Evolutionary conservation across 1,284 basidiomycete species (phyloP).

Genomic region (Phellopilus nigrolimitatus): DNA sequence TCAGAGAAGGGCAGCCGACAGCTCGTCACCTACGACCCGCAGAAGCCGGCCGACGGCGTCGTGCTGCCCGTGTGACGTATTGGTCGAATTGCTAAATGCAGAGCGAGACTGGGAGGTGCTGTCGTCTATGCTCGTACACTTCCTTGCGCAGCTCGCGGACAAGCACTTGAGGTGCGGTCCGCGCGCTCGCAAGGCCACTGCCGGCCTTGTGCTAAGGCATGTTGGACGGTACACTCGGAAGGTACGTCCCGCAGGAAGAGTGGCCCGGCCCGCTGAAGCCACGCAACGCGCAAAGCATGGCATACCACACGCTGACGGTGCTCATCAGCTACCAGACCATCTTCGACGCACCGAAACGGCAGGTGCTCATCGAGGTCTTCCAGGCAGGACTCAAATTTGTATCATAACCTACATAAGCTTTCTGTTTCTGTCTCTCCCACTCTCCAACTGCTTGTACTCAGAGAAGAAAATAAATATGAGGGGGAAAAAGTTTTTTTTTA

Average conservation of each 20-base stretch:
- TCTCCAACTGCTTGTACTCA: too few relatives aligned
- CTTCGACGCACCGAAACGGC: slow-evolving; percentile 66
- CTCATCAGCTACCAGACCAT: slow-evolving; percentile 85
- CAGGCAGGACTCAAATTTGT: slow-evolving; percentile 77
- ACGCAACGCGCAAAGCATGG: slow-evolving; percentile 84
- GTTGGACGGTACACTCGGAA: slow-evolving; percentile 53
- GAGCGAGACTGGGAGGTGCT: slow-evolving; percentile 93
- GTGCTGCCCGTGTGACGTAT: slow-evolving; percentile 70
- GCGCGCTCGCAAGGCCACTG: slow-evolving; percentile 62
- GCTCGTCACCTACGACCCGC: slow-evolving; percentile 70
- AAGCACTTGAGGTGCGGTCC: slow-evolving; percentile 97
- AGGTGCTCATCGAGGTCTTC: slow-evolving; percentile 82
- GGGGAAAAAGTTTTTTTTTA: too few relatives aligned
- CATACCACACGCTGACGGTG: slow-evolving; percentile 85
- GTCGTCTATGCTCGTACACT: slow-evolving; percentile 87
- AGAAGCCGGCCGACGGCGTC: slow-evolving; percentile 40
- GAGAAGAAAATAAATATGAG: too few relatives aligned
- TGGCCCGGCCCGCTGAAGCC: slow-evolving; percentile 64
- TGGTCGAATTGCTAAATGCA: slow-evolving; percentile 67
- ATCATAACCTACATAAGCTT: too few relatives aligned
- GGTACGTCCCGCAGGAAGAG: slow-evolving; percentile 43
- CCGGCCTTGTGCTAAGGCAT: slow-evolving; percentile 73
- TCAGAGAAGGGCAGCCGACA: slow-evolving; percentile 70
- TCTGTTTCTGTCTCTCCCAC: too few relatives aligned
- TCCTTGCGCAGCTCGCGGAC: slow-evolving; percentile 90